A percentile compares a stretch with the other conserved stretches of the same genome.
These are phyloP conservation scores for Flaveria trinervia DNA, from an alignment of 129 eudicot genomes.

Conservation along the genomic window DNA sequence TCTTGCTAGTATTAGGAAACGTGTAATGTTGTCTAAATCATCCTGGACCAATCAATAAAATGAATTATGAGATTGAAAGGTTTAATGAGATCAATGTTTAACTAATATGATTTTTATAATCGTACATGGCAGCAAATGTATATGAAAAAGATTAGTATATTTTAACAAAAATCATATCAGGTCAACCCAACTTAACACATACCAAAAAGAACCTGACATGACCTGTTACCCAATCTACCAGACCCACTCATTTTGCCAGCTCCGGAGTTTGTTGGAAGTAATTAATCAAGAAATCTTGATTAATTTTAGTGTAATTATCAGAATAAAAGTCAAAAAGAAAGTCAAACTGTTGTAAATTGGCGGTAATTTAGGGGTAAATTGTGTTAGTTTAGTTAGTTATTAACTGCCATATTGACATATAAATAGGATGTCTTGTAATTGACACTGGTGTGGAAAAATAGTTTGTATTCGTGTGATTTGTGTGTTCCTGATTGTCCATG, in stretches of 20 bases:
- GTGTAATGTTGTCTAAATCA: constrained; percentile 63
- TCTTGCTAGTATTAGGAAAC: constrained; percentile 80
- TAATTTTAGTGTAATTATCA: too few species aligned
- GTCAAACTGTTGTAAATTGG: too few species aligned
- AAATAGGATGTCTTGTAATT: too few species aligned
- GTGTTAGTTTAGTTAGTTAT: too few species aligned
- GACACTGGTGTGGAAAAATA: too few species aligned
- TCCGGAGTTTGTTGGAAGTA: background rate
- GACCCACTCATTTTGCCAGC: background rate
- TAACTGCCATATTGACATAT: too few species aligned
- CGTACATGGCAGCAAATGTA: background rate
- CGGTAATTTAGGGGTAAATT: too few species aligned
- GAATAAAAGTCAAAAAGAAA: too few species aligned
- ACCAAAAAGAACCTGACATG: background rate
- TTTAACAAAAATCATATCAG: background rate
- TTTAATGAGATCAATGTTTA: background rate
- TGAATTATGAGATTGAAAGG: background rate
- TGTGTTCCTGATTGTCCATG: too few species aligned
- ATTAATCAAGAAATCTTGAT: too few species aligned
- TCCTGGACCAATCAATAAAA: constrained; percentile 46
- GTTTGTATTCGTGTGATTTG: too few species aligned
- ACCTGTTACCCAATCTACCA: background rate
- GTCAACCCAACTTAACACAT: background rate
- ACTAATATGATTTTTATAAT: background rate
- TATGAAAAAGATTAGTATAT: background rate